Percentiles rank a stretch among this genome's conserved stretches.
phyloP scores from a whole-genome alignment of 2,329 filamentous ascomycete genomes.

The Nemania sp. region DNA sequence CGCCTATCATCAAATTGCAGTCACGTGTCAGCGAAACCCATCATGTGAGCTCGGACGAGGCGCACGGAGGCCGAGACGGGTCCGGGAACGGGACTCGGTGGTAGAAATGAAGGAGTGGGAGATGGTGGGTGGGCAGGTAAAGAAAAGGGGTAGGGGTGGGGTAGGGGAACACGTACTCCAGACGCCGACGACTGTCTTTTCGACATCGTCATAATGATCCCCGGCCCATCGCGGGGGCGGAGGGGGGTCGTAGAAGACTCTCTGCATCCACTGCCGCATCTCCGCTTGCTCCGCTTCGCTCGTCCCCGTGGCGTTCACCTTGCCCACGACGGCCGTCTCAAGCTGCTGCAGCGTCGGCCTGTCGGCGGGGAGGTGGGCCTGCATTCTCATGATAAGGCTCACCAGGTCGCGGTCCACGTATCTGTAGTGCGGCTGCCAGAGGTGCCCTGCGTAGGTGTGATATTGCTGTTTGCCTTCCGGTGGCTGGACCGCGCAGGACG shows the following conservation, averaged over 20 bases:
- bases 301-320: background rate
- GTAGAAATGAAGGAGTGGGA: too few relatives aligned
- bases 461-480: background rate
- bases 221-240: background rate
- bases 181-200: background rate
- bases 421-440: background rate
- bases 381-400: conserved; percentile 12
- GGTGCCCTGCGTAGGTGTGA: conserved; percentile 21
- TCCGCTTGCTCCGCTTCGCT: background rate
- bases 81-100: too few relatives aligned
- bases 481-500: background rate
- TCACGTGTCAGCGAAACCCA: too few relatives aligned
- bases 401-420: conserved; percentile 15
- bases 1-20: too few relatives aligned
- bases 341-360: conserved; percentile 16
- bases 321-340: background rate
- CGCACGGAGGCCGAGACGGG: too few relatives aligned
- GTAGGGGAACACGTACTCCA: too few relatives aligned
- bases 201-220: background rate
- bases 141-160: too few relatives aligned
- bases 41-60: too few relatives aligned
- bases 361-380: conserved; percentile 24
- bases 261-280: background rate
- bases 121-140: too few relatives aligned
- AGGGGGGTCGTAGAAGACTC: conserved; percentile 12